Base-by-base conservation (phyloP, 805 yeast species). In the Candida morakotiae region DNA sequence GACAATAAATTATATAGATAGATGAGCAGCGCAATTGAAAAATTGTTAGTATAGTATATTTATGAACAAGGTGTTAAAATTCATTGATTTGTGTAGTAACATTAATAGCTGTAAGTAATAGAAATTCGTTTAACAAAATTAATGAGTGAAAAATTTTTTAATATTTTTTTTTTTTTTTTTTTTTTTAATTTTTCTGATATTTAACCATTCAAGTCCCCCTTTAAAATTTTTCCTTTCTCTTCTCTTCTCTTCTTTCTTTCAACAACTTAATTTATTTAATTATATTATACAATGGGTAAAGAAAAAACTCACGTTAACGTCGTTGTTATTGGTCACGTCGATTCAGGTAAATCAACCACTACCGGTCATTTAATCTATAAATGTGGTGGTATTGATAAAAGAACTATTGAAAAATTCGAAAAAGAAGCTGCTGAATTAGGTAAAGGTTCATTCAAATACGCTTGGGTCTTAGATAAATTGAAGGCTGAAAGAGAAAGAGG, bases 271-370 rank as follows among this genome's bases (percentile, higher is more conserved):
- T 17, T 27, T 16, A 13, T 29, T 10, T n/a, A n/a, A 14, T 68
- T 77, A 24, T 25, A 28, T 85, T 62, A 83, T 26, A 49, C 25
- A 19, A 67, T 67, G 95, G 96, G 96, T 83, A 88, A 88, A 77
- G 96, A 81, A 67, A 89, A 91, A 84, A 66, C 79, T 75, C 98
- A 91, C 86, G 87, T 91, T 80, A 93, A 91, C 96, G 95, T 91
- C 78, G 98, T 91, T 75, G 98, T 91, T 71, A 91, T 91, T 75
- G 98, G 98, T 77, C 98, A 91, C 95, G 98, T 93, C 97, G 98
- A 91, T 78, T 89, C 97, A 64, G 70, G 71, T 64, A 60, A 55
- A 42, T 89, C 97, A 52, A 89, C 97, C 69, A 89, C 97, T 75
- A 89, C 97, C 71, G 97, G 97, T 76, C 97, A 89, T 83, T 85